Evolutionary conservation across 2,329 filamentous ascomycete genomes (phyloP), one percentile per base, ranked within the genome.

Genomic region (Penicillium brevicompactum): DNA sequence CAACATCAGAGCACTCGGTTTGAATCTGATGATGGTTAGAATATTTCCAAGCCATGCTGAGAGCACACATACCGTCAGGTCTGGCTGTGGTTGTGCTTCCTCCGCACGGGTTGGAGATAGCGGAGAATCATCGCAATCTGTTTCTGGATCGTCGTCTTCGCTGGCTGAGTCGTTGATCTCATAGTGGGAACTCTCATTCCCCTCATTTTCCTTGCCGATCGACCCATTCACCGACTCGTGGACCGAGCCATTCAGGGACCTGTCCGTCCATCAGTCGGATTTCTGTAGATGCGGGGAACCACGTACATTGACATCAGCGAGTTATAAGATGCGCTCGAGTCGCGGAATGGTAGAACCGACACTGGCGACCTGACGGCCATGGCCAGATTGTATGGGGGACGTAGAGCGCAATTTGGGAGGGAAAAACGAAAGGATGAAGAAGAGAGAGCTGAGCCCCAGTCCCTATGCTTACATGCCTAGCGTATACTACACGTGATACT

Each of bases 311-410:
- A 43, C 34, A 59, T 56, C 37, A 61, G 55, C 54, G 58, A 61
- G 43, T 41, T 13, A 13, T 37, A 37, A n/a, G 34, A 37, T 5
- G 34, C 34, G 34, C 34, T 37, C 34, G 61, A 32, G 30, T 64
- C 59, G 27, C 46, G 60, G 52, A 60, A 61, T 16, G 65, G 56
- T 51, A 68, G 58, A 27, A 65, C 58, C 51, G 67, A 61, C 49
- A 66, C 45, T 24, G 67, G 67, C 44, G 67, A 67, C 57, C 62
- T 66, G 44, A 69, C 64, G 51, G 67, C 66, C 65, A 67, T 67
- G 54, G 61, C 61, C 59, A 41, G 49, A 57, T 16, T 51, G 21
- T 52, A 47, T 40, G 51, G 34, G 32, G 44, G 21, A 22, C 41
- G 32, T 30, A 24, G 32, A 51, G 43, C 48, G 46, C 21, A 34